Base-by-base conservation (phyloP, 2,329 filamentous ascomycete species). In the Magnaporthiopsis incrustans region DNA sequence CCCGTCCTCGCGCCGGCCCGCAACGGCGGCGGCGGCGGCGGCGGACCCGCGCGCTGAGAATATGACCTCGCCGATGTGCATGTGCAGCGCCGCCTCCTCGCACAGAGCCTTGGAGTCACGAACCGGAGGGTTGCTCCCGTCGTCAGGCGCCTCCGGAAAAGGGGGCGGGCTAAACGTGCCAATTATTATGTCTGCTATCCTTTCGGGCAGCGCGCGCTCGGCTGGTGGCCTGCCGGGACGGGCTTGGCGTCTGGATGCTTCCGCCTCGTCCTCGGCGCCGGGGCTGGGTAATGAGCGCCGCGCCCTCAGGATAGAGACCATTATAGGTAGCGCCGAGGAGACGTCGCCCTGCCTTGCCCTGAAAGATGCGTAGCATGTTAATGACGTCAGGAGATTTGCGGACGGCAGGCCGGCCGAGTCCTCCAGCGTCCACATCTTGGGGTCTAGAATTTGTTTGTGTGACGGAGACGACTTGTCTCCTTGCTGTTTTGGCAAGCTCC, bases 31-130 rank as follows among this genome's bases (percentile, higher is more conserved):
- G n/a, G 4, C 10, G 25, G 73, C 75, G 4, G 72, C 26, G 4
- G 79, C 77, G n/a, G 84, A 82, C 22, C 18, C 44, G 18, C 44
- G 44, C 5, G 84, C 84, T 0, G 91, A 85, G 74, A 90, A 97
- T 38, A 98, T 82, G 62, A 98, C 96, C 77, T 98, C 94, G 65
- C 94, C 94, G 67, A 98, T 94, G 75, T 97, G 95, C 30, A 92
- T 83, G 81, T 92, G 92, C 18, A 97, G 77, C 0, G 86, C 91
- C 3, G 92, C 92, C 75, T 97, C 93, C 68, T 95, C 89, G 75
- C 93, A 97, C 53, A 84, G 82, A 68, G 90, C 86, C 33, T 82
- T 79, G 12, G 85, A 72, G 64, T 84, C 85, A 60, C 91, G 88
- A 64, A 82, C 76, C 0, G 93, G 86, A 0, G 88, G 81, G 3